Conservation (phyloP, 208 protist genomes). For the Trypanosomatidae sp. region DNA sequence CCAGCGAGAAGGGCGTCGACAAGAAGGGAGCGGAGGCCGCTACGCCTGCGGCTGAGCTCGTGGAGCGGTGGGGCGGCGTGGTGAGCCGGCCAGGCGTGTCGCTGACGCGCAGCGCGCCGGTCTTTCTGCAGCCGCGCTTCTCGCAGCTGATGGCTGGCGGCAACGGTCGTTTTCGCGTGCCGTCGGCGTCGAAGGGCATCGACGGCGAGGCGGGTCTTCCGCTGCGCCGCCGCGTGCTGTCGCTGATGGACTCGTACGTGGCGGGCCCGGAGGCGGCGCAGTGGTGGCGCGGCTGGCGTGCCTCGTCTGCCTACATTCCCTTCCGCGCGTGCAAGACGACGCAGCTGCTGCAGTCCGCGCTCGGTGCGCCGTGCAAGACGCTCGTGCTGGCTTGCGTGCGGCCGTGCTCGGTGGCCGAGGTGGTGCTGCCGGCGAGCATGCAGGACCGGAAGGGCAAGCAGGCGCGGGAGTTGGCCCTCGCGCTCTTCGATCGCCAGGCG, state of each 20-base stretch:
- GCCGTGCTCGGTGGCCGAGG: conserved; percentile 42
- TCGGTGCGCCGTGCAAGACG: conserved; percentile 55
- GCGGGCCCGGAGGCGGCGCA: conserved; percentile 18
- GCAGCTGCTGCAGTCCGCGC: conserved; percentile 68
- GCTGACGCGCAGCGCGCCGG: conserved; percentile 22
- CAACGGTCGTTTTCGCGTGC: no score
- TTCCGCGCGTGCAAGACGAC: conserved; percentile 80
- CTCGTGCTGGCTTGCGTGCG: conserved; percentile 78
- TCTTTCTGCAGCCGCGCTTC: conserved; percentile 30
- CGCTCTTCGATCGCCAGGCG: conserved; percentile 24
- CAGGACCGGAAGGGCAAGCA: conserved; percentile 10
- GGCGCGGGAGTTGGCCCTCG: conserved; percentile 11
- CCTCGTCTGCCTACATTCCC: conserved; percentile 36
- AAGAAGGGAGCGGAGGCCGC: no score
- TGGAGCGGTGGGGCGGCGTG: conserved; percentile 30
- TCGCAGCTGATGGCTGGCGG: no score
- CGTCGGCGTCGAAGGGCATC: no score
- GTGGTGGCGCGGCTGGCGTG: conserved; percentile 26
- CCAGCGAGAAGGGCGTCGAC: no score
- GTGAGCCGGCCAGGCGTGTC: conserved; percentile 18
- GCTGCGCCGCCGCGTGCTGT: conserved; percentile 26
- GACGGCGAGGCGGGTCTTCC: no score
- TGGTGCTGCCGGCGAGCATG: conserved; percentile 28
- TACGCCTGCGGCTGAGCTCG: no score
- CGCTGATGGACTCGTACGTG: conserved; percentile 22